Evolutionary conservation across 768 basidiomycete species (phyloP).

Genomic region (Pulveroboletus sp.): DNA sequence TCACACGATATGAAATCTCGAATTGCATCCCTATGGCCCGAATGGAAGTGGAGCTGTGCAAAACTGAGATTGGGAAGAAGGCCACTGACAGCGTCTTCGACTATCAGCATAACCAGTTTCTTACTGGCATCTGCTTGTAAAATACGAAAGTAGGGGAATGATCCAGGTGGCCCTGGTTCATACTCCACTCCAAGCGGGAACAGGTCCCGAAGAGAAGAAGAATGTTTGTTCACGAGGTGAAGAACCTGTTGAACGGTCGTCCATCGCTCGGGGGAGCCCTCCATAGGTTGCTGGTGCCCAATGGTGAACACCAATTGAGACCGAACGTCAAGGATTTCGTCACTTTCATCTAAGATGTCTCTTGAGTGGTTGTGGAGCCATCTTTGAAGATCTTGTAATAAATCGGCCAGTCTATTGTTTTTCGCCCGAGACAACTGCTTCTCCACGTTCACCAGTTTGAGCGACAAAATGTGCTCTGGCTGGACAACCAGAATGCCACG

Average conservation of each 20-base stretch:
- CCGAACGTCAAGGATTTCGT: no score
- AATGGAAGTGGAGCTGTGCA: background rate
- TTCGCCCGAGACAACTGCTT: slow-evolving; percentile 19
- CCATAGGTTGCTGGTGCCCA: no score
- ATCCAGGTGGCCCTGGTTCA: no score
- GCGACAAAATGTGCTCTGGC: slow-evolving; percentile 52
- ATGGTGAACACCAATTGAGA: no score
- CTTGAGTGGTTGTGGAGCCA: slow-evolving; percentile 20
- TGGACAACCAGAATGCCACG: no score
- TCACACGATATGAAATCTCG: slow-evolving; percentile 13
- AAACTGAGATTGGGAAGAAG: no score
- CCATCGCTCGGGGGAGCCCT: slow-evolving; percentile 47
- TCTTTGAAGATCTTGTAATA: slow-evolving; percentile 20
- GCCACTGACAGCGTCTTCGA: slow-evolving; percentile 5
- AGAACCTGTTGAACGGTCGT: slow-evolving; percentile 32
- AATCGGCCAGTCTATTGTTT: slow-evolving; percentile 9
- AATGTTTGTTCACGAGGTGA: slow-evolving; percentile 13
- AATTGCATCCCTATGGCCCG: slow-evolving; percentile 6
- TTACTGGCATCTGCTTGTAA: slow-evolving; percentile 5
- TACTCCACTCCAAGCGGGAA: slow-evolving; percentile 8
- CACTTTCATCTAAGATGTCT: no score
- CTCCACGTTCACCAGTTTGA: slow-evolving; percentile 42
- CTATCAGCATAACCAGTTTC: slow-evolving; percentile 4
- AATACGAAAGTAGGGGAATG: no score
- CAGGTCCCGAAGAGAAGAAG: background rate